phyloP scores from a whole-genome alignment of 306 rosid species.

The Lithocarpus polystachyus region DNA sequence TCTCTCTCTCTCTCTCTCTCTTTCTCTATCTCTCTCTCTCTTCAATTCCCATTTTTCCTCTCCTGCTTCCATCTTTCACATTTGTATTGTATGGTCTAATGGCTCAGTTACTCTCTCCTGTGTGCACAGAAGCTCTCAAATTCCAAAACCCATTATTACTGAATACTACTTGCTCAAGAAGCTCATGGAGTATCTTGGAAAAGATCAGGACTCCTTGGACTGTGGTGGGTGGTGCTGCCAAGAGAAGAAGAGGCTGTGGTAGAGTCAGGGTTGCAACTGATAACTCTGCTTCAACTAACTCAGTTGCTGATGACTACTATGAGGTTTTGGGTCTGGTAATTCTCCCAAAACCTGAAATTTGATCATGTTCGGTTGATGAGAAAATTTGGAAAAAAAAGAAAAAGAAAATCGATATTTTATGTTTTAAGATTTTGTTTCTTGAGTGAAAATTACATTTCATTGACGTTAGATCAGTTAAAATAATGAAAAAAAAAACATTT shows the following conservation, averaged over 20 bases:
- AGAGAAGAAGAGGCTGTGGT: slow-evolving; percentile 43
- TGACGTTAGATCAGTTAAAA: background rate
- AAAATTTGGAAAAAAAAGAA: background rate
- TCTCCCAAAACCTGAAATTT: background rate
- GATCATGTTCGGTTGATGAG: background rate
- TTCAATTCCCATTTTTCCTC: background rate
- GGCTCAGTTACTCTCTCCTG: slow-evolving; percentile 68
- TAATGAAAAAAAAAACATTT: too few species aligned
- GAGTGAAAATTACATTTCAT: background rate
- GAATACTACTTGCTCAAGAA: slow-evolving; percentile 32
- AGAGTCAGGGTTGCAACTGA: slow-evolving; percentile 60
- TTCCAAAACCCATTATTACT: slow-evolving; percentile 38
- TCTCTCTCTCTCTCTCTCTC: background rate
- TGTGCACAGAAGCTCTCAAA: slow-evolving; percentile 62
- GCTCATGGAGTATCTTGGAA: slow-evolving; percentile 41
- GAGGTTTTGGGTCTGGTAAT: slow-evolving; percentile 88
- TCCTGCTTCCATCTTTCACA: background rate
- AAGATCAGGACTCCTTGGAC: slow-evolving; percentile 28
- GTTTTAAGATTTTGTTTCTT: background rate
- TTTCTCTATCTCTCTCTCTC: background rate
- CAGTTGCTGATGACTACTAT: slow-evolving; percentile 81
- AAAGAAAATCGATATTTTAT: background rate
- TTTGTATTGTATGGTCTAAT: slow-evolving; percentile 26
- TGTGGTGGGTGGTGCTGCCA: slow-evolving; percentile 32
- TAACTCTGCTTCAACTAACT: slow-evolving; percentile 37